Evolutionary conservation across 2,329 filamentous ascomycete species (phyloP), one percentile per base, ranked within the genome.

Genomic region (Venturiaceae sp.): DNA sequence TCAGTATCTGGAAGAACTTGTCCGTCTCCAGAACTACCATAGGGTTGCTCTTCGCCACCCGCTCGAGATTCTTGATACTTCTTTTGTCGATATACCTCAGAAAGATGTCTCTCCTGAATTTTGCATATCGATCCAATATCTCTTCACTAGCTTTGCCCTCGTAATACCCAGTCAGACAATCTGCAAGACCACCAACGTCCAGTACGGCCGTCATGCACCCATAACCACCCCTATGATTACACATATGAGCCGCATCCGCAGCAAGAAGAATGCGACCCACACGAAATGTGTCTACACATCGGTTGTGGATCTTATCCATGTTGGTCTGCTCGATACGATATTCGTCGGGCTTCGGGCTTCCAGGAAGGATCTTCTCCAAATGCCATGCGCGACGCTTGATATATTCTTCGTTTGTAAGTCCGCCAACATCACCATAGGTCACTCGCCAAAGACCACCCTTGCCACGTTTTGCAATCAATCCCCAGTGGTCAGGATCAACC

Each of bases 61-160:
- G 32, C n/a, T 56, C 36, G 33, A 56, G 37, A 44, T 56, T 56
- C 26, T 44, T 44, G 53, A 44, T 44, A 14, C 34, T 39, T 9
- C 33, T 65, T 1, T 72, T 71, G 60, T 76, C 67, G 33, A 75
- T 71, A 8, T 72, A 65, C 3, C 70, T 66, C 3, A 65, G 61
- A 63, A 68, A 78, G 53, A 72, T 76, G 47, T 70, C 64, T 16
- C 69, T 66, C 1, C 75, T 68, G 2, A 74, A 64, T 33, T 74
- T 69, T 32, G 68, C 68, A 60, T 77, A 77, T 46, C 68, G 72
- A 63, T 77, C 72, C 7, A 78, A 66, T 41, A 78, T 77, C 4
- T 58, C 62, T 5, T 73, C 70, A 60, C 74, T 71, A 2, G 71
- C 71, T 5, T 68, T 60, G 2, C 69, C 71, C 21, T 39, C 37